Conservation (phyloP, 345 rosid species). For the Populus davidiana region DNA sequence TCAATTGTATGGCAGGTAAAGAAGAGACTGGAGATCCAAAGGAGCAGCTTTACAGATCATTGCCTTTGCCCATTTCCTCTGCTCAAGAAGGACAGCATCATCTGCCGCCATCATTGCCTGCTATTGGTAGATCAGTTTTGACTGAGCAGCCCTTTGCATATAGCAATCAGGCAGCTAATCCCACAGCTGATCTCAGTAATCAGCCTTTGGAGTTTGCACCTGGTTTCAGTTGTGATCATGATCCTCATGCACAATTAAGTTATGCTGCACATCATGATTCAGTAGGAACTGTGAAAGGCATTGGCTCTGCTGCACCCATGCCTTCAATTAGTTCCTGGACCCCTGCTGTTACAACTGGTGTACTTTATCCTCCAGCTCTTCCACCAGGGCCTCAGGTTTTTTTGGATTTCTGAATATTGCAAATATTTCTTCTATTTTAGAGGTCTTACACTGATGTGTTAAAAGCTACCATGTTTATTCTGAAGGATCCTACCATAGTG, state of each 20-base stretch:
- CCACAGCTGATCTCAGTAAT: constrained; percentile 47
- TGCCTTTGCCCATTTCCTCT: constrained; percentile 40
- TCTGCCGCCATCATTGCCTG: constrained; percentile 42
- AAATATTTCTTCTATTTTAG: constrained; percentile 4
- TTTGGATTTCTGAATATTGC: constrained; percentile 11
- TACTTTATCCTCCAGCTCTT: constrained; percentile 50
- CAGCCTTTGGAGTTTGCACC: constrained; percentile 69
- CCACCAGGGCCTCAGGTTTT: constrained; percentile 61
- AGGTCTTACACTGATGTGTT: constrained; percentile 10
- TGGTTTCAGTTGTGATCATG: constrained; percentile 48
- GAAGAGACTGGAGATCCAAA: constrained; percentile 32
- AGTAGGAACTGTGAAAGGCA: constrained; percentile 34
- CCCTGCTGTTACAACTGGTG: constrained; percentile 49
- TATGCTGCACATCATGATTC: constrained; percentile 47
- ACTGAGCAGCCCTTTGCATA: constrained; percentile 49
- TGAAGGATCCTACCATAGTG: constrained; percentile 60
- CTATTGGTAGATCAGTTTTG: constrained; percentile 37
- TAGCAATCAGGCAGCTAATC: constrained; percentile 56
- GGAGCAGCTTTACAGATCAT: constrained; percentile 33
- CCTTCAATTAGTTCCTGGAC: constrained; percentile 56
- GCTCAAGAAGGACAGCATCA: constrained; percentile 44
- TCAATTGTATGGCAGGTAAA: constrained; percentile 39
- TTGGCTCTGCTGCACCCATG: constrained; percentile 29
- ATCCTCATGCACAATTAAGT: constrained; percentile 41
- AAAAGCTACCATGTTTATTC: constrained; percentile 24